Base-by-base conservation (phyloP, 23 red algal species). In the Gracilaria domingensis region DNA sequence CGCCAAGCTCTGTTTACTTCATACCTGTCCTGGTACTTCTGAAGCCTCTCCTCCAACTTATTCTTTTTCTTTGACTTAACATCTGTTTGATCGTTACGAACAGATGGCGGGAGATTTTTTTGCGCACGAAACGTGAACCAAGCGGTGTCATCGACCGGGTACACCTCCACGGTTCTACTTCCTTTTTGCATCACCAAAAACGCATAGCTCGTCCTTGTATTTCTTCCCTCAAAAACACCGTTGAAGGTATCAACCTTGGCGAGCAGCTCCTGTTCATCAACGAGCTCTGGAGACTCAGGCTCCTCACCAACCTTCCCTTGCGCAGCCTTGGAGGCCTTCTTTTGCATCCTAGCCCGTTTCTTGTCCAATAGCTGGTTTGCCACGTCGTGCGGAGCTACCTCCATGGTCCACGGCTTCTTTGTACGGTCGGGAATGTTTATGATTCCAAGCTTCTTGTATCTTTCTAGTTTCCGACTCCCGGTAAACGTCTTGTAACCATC, bases 101-200 rank as follows among this genome's bases (percentile, higher is more conserved):
- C 5, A 54, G 1, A 30, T n/a, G 49, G 47, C 25, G 76, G 76
- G 8, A 58, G 26, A 24, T 81, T 81, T 54, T 47, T 55, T 47
- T 89, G 67, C 48, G 85, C 85, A 30, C 85, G 85, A 50, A 89
- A 89, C 14, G 74, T 73, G 49, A 76, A 89, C 85, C 70, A 79
- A 18, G 85, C 17, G 7, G 53, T 74, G 6, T 89, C 85, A 25
- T 80, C 85, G 30, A 89, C 67, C 8, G 85, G 85, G 13, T 74
- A 24, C 7, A 89, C 85, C 14, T 89, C 85, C 53, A 89, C 74
- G 4, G 74, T 40, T 79, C 44, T 89, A 39, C 71, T 89, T 25
- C 85, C 74, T 60, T 89, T 70, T 20, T 66, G 40, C 48, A 89
- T 59, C 17, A 89, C 85, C 85, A 89, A 77, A 34, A 89, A 61